Evolutionary conservation across 2,329 filamentous ascomycete genomes (phyloP).

Genomic region (Ampelomyces quisqualis): DNA sequence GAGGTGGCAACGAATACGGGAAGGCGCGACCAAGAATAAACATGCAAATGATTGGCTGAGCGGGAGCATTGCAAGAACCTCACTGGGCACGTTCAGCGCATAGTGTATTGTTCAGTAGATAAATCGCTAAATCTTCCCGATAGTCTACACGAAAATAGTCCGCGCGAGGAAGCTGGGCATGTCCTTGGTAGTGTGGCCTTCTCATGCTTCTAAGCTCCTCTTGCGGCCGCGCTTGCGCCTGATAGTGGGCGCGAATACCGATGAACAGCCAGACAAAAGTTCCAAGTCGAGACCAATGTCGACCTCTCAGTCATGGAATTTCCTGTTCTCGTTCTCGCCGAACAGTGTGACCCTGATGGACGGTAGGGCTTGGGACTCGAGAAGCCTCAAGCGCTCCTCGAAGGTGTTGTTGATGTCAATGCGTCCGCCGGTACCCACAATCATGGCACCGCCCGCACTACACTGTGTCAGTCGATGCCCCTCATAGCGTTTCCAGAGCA

Average conservation of each 20-base stretch:
- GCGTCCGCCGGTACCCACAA: slow-evolving; percentile 83
- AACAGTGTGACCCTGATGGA: slow-evolving; percentile 84
- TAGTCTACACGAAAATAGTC: slow-evolving; percentile 14
- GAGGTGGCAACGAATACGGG: no score
- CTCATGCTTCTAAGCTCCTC: no score
- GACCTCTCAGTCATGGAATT: slow-evolving; percentile 76
- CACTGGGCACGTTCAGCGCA: no score
- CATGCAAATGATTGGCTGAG: no score
- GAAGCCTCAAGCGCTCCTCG: slow-evolving; percentile 81
- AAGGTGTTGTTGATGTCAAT: slow-evolving; percentile 99
- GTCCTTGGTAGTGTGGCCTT: not conserved
- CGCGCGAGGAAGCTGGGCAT: slow-evolving; percentile 1
- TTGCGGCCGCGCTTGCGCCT: not conserved
- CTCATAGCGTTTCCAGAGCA: slow-evolving; percentile 1
- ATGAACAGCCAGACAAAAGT: no score
- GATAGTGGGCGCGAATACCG: not conserved
- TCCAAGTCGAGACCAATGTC: no score
- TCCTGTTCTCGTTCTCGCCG: slow-evolving; percentile 91
- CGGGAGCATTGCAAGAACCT: no score
- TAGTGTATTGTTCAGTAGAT: no score
- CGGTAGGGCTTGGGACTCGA: slow-evolving; percentile 82
- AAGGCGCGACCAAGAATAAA: no score
- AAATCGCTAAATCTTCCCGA: slow-evolving; percentile 14
- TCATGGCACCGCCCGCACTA: slow-evolving; percentile 79
- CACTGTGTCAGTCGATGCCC: slow-evolving; percentile 12